Percentiles rank a stretch among this genome's conserved stretches.
phyloP scores from a whole-genome alignment of 345 rosid genomes.

The Heritiera fomes region DNA sequence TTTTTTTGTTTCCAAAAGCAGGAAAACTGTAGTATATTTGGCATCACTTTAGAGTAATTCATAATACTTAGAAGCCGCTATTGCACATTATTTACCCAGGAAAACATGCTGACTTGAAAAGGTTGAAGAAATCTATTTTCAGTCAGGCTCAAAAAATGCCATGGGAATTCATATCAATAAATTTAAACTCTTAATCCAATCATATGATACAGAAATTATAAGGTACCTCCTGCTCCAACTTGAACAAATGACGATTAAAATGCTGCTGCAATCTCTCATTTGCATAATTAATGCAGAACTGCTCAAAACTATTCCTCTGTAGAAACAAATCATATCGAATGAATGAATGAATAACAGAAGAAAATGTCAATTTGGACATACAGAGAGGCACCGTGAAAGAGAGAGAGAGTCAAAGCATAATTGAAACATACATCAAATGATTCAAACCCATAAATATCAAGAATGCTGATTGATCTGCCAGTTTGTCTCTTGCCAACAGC shows the following conservation, averaged over 20 bases:
- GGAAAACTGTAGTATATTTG: neutral
- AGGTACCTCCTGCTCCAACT: slow-evolving; percentile 95
- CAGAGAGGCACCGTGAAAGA: slow-evolving; percentile 10
- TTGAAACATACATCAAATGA: slow-evolving; percentile 78
- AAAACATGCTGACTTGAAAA: slow-evolving; percentile 4
- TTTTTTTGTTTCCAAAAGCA: too few relatives aligned
- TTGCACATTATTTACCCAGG: neutral
- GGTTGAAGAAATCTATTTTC: slow-evolving; percentile 5
- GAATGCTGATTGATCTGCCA: slow-evolving; percentile 98
- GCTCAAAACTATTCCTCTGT: slow-evolving; percentile 99
- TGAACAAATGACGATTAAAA: slow-evolving; percentile 95
- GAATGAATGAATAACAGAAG: neutral
- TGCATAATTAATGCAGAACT: slow-evolving; percentile 98
- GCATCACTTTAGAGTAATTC: slow-evolving; percentile 1
- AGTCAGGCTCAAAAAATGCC: neutral
- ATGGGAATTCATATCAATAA: neutral
- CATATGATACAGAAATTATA: slow-evolving; percentile 6
- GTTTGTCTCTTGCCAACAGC: slow-evolving; percentile 91
- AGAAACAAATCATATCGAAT: slow-evolving; percentile 24
- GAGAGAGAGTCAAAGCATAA: slow-evolving; percentile 20
- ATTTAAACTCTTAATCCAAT: slow-evolving; percentile 1
- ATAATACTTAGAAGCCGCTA: neutral
- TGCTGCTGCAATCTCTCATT: slow-evolving; percentile 99
- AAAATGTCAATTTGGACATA: neutral
- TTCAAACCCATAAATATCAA: slow-evolving; percentile 98